phyloP scores from a whole-genome alignment of 108 stramenopile genomes.

The Skeletonema grethae region DNA sequence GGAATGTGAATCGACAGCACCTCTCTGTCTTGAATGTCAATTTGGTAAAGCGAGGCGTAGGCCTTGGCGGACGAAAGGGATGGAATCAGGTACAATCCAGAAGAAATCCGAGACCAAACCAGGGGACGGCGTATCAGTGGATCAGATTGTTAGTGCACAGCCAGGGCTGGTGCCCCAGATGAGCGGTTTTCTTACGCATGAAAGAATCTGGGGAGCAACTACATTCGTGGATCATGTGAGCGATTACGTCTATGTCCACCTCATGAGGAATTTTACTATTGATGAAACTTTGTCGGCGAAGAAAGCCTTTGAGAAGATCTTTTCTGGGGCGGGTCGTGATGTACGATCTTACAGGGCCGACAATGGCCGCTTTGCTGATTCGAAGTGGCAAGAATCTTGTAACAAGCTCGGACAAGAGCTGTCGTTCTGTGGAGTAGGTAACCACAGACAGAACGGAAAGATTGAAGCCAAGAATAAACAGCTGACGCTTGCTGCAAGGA shows the following conservation, averaged over 20 bases:
- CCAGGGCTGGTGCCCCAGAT: conserved; percentile 24
- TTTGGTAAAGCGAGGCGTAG: too few species aligned
- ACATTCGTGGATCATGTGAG: conserved; percentile 13
- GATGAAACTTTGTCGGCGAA: conserved; percentile 47
- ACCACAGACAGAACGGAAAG: conserved; percentile 60
- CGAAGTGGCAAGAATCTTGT: conserved; percentile 16
- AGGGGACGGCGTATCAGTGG: conserved; percentile 46
- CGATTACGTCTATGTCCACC: conserved; percentile 27
- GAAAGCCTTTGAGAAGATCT: conserved; percentile 48
- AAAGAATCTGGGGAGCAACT: conserved; percentile 8
- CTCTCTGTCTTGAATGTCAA: too few species aligned
- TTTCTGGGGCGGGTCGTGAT: too few species aligned
- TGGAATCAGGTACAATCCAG: neutral
- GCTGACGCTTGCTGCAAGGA: conserved; percentile 51
- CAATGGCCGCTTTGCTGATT: too few species aligned
- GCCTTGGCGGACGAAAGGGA: too few species aligned
- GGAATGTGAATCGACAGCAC: too few species aligned
- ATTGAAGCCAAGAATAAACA: conserved; percentile 45
- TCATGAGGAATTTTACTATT: conserved; percentile 26
- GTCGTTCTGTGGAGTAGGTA: conserved; percentile 54
- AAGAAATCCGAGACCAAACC: conserved; percentile 14
- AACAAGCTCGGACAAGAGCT: conserved; percentile 31
- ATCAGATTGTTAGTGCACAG: conserved; percentile 47
- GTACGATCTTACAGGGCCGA: too few species aligned
- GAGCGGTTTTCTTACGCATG: conserved; percentile 11